Evolutionary conservation across 129 eudicot genomes (phyloP), one percentile per base, ranked within the genome.

Genomic region (Arctium lappa): DNA sequence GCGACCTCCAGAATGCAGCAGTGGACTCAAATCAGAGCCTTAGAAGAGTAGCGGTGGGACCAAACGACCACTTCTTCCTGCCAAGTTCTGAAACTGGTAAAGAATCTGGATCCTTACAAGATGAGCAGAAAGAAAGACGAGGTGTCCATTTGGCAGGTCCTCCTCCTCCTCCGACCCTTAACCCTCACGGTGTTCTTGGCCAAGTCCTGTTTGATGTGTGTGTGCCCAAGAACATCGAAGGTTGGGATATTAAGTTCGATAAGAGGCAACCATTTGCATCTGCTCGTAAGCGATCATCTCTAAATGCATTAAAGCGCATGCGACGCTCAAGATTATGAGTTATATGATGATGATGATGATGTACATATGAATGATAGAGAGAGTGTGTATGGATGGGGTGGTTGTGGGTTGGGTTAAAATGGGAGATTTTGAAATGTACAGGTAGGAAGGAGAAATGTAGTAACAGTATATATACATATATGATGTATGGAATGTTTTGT

Each of bases 1-100:
- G 95, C 65, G 95, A 94, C 87, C 97, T 94, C 74, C 98, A 91
- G 72, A 91, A 89, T 70, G 98, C 98, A 50, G 97, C 97, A 27
- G 94, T 88, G 5, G 90, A 91, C 88, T 94, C 98, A 2, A 90
- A 90, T 75, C 89, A 88, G 76, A 94, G 97, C 88, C 82, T 94
- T 62, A 79, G 89, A 80, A 89, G 94, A 78, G 94, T 94, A 75
- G 96, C 95, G n/a, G 39, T 76, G 10, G 94, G 95, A 30, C 95
- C 94, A 69, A 88, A 85, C 31, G 95, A 94, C 82, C 97, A 90
- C 74, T 94, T 90, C 74, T 92, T 89, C 86, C 60, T 89, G 78
- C 95, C 97, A 70, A 88, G 94, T 77, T 89, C 95, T 68, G 83
- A 88, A 83, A 86, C 18, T n/a, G 44, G 62, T 48, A 83, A 83